Percentiles rank a stretch among this genome's conserved stretches.
phyloP scores from a whole-genome alignment of 768 basidiomycete genomes.

The Chalciporus piperatus region DNA sequence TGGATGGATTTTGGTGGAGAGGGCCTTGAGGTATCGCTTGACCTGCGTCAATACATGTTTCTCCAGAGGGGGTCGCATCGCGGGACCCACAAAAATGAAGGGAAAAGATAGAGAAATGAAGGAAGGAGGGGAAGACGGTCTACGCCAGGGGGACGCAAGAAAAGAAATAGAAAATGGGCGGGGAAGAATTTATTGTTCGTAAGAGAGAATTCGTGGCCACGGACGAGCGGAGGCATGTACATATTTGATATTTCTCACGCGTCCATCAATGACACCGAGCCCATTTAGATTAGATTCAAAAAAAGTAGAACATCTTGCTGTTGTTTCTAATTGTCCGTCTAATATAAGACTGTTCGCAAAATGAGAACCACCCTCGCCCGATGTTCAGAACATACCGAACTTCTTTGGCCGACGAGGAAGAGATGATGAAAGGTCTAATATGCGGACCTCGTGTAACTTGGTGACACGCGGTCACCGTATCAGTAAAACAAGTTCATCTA shows the following conservation, averaged over 20 bases:
- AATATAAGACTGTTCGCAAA: too few species aligned
- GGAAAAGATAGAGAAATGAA: neutral
- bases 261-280: neutral
- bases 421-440: too few species aligned
- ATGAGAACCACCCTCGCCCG: too few species aligned
- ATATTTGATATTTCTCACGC: neutral
- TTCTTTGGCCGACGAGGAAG: too few species aligned
- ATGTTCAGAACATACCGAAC: too few species aligned
- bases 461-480: too few species aligned
- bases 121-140: slow-evolving; percentile 1
- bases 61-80: slow-evolving; percentile 15
- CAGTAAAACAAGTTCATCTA: too few species aligned
- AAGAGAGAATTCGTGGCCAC: neutral
- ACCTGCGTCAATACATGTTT: slow-evolving; percentile 17
- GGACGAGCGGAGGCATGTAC: neutral
- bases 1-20: slow-evolving; percentile 20
- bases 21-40: slow-evolving; percentile 10
- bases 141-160: neutral
- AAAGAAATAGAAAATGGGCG: neutral
- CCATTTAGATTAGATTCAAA: neutral
- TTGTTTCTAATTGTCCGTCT: too few species aligned
- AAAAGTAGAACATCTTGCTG: neutral
- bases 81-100: neutral
- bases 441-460: too few species aligned
- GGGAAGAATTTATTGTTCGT: neutral